Percentiles rank a stretch among this genome's conserved stretches.
Evolutionary conservation across 108 stramenopile genomes (phyloP).

Genomic region (Cyclotella kingstonii): DNA sequence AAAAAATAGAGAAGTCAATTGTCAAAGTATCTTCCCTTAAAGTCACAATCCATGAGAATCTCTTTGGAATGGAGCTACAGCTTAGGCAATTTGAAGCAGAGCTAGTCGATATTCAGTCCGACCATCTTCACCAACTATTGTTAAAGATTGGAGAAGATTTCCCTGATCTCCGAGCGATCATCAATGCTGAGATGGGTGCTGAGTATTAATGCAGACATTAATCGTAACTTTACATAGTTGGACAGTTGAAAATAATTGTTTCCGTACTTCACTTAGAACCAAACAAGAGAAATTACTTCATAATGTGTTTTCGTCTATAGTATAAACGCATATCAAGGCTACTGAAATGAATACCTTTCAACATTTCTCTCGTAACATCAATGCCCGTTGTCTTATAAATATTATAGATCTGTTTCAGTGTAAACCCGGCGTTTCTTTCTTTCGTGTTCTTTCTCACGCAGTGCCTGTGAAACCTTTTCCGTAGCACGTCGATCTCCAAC

Average conservation of each 20-base stretch:
- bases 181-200: conserved; percentile 38
- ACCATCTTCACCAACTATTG: conserved; percentile 57
- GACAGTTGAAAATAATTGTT: too few species aligned
- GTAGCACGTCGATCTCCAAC: conserved; percentile 67
- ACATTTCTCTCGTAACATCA: too few species aligned
- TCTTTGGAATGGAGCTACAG: conserved; percentile 26
- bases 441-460: conserved; percentile 41
- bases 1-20: conserved; percentile 28
- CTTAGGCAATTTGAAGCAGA: conserved; percentile 60
- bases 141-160: conserved; percentile 71
- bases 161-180: conserved; percentile 58
- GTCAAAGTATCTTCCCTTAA: conserved; percentile 8
- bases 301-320: too few species aligned
- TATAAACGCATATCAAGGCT: too few species aligned
- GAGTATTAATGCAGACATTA: background rate
- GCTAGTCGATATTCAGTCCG: conserved; percentile 45
- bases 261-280: too few species aligned
- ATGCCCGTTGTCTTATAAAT: too few species aligned
- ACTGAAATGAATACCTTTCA: too few species aligned
- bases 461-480: conserved; percentile 43
- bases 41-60: background rate
- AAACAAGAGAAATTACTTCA: too few species aligned
- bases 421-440: too few species aligned
- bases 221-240: too few species aligned
- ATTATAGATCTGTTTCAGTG: too few species aligned